phyloP scores from a whole-genome alignment of 768 basidiomycete species.

The Suillus ampliporus region DNA sequence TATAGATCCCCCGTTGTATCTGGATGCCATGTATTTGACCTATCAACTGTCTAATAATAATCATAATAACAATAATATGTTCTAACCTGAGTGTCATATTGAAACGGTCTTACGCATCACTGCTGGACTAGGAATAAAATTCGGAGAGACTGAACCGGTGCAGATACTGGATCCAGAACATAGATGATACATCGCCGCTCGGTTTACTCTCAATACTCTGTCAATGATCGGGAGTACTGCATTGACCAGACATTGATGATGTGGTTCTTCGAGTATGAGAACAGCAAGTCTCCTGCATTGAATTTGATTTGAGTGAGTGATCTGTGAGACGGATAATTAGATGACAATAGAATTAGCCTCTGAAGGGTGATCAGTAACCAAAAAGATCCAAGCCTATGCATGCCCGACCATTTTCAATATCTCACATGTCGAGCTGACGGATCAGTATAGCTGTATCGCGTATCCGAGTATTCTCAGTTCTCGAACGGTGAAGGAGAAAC shows the following conservation, averaged over 20 bases:
- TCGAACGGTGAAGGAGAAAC: no score
- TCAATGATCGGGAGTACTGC: no score
- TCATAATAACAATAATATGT: no score
- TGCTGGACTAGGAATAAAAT: no score
- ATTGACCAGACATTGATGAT: constrained; percentile 98
- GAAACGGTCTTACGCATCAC: no score
- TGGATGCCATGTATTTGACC: not conserved
- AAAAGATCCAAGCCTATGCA: not conserved
- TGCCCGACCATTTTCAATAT: constrained; percentile 5
- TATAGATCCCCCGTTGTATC: constrained; percentile 6
- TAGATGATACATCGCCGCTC: no score
- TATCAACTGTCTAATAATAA: not conserved
- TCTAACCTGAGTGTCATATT: not conserved
- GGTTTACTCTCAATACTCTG: no score
- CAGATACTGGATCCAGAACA: no score
- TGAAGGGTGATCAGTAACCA: constrained; percentile 30
- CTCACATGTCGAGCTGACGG: not conserved
- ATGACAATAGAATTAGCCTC: constrained; percentile 69
- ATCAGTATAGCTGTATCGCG: not conserved
- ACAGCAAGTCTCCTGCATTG: constrained; percentile 93
- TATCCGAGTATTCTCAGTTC: no score
- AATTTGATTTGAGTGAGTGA: constrained; percentile 96
- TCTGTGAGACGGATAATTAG: constrained; percentile 52
- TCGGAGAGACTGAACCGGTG: no score
- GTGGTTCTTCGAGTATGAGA: constrained; percentile 94